A percentile compares a stretch with the other conserved stretches of the same genome.
These are phyloP conservation scores for Verticillium nonalfalfae DNA, from an alignment of 2,329 filamentous ascomycete species.

Conservation along the genomic window DNA sequence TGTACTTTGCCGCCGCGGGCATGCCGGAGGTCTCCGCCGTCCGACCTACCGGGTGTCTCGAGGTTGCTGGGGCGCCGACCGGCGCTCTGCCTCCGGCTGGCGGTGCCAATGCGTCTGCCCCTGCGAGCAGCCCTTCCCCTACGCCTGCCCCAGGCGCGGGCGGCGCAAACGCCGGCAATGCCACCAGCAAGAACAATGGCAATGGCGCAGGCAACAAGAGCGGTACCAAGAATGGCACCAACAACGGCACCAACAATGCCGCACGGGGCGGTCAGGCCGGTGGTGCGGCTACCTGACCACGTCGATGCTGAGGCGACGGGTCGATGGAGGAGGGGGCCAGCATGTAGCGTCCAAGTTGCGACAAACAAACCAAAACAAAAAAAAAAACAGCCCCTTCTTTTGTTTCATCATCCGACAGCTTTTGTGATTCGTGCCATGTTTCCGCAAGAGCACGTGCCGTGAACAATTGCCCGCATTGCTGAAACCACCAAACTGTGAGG, in stretches of 20 bases:
- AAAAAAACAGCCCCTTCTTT: background rate
- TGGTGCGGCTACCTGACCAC: background rate
- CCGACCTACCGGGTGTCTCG: conserved; percentile 14
- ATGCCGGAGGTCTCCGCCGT: conserved; percentile 6
- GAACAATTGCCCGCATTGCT: background rate
- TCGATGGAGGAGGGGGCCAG: background rate
- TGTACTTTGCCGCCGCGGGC: conserved; percentile 14
- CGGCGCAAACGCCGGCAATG: background rate
- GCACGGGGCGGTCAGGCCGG: background rate
- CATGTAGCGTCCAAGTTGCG: background rate
- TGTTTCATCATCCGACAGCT: background rate
- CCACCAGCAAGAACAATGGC: background rate
- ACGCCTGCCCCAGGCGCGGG: background rate
- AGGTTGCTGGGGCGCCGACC: conserved; percentile 6
- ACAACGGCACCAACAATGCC: background rate
- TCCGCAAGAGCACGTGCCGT: background rate
- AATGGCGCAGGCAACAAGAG: conserved; percentile 1
- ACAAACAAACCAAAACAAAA: background rate
- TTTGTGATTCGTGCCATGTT: background rate
- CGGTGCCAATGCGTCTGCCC: background rate
- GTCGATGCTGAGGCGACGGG: background rate
- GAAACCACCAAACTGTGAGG: background rate
- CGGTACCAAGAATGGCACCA: background rate
- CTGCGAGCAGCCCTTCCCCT: background rate
- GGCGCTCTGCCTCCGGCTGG: background rate